These are phyloP conservation scores for Metarhizium album DNA, from an alignment of 2,329 filamentous ascomycete genomes.

Conservation along the genomic window DNA sequence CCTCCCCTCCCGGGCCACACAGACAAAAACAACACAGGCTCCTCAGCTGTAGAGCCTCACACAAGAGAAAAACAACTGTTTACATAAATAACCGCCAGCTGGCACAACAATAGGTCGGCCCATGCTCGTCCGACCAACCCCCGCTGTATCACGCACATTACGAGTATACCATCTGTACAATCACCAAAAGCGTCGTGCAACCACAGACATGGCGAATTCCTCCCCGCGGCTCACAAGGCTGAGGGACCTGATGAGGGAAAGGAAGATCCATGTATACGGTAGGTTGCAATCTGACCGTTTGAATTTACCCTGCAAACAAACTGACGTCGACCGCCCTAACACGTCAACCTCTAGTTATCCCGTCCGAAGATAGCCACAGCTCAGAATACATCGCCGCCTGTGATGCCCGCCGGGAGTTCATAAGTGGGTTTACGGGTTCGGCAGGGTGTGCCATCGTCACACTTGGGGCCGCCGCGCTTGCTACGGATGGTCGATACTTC, in stretches of 20 bases:
- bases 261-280: conserved; percentile 89
- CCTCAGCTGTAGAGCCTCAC: too few relatives aligned
- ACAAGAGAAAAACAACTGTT: too few relatives aligned
- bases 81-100: too few relatives aligned
- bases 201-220: conserved; percentile 41
- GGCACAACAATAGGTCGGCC: background rate
- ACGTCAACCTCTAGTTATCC: conserved; percentile 58
- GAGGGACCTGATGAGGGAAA: conserved; percentile 75
- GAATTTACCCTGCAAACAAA: background rate
- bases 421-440: conserved; percentile 90
- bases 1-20: too few relatives aligned
- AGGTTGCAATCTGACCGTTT: conserved; percentile 20
- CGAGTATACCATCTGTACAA: background rate
- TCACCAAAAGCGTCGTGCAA: background rate
- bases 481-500: conserved; percentile 95
- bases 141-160: background rate
- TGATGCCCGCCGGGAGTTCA: conserved; percentile 82
- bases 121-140: background rate
- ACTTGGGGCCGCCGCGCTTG: conserved; percentile 73
- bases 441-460: conserved; percentile 89
- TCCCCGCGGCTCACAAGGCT: conserved; percentile 64
- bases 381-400: conserved; percentile 98
- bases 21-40: too few relatives aligned
- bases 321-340: background rate
- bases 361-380: conserved; percentile 93